Conservation (phyloP, 176 grass and related monocot genomes). For the Pontederia paniculata region DNA sequence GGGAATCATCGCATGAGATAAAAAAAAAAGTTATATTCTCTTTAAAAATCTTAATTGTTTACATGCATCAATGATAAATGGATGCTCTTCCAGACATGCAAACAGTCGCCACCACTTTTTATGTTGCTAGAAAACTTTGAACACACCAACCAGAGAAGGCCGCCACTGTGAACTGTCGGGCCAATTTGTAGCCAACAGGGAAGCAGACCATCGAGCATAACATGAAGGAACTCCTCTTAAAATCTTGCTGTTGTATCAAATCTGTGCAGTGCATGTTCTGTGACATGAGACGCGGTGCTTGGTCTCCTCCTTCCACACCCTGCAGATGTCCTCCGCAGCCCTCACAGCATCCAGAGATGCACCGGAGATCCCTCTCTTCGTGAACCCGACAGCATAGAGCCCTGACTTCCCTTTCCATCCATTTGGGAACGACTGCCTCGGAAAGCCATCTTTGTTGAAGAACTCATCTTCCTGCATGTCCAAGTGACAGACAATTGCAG, state of each 20-base stretch:
- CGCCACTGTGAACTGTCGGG: too few relatives aligned
- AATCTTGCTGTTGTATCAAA: conserved; percentile 21
- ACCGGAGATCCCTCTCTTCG: conserved; percentile 47
- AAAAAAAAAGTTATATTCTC: too few relatives aligned
- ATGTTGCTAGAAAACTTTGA: too few relatives aligned
- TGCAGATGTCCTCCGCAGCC: conserved; percentile 45
- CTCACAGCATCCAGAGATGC: conserved; percentile 62
- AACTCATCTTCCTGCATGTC: conserved; percentile 39
- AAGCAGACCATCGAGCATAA: too few relatives aligned
- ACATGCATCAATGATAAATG: too few relatives aligned
- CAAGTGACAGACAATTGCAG: neutral
- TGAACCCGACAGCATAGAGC: conserved; percentile 83
- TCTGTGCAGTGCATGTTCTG: conserved; percentile 55
- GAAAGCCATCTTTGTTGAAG: conserved; percentile 74
- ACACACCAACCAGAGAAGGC: too few relatives aligned
- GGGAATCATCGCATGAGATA: too few relatives aligned
- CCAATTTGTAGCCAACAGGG: too few relatives aligned
- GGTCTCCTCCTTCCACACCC: conserved; percentile 66
- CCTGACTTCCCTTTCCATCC: conserved; percentile 62
- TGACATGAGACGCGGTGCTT: conserved; percentile 48
- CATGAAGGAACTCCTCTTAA: too few relatives aligned
- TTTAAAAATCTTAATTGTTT: too few relatives aligned
- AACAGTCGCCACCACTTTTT: too few relatives aligned
- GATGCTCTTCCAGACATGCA: too few relatives aligned
- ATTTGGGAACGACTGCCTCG: conserved; percentile 49